Percentiles rank a stretch among this genome's conserved stretches.
phyloP scores from a whole-genome alignment of 352 stramenopile genomes.

The Pythium scleroteichum region DNA sequence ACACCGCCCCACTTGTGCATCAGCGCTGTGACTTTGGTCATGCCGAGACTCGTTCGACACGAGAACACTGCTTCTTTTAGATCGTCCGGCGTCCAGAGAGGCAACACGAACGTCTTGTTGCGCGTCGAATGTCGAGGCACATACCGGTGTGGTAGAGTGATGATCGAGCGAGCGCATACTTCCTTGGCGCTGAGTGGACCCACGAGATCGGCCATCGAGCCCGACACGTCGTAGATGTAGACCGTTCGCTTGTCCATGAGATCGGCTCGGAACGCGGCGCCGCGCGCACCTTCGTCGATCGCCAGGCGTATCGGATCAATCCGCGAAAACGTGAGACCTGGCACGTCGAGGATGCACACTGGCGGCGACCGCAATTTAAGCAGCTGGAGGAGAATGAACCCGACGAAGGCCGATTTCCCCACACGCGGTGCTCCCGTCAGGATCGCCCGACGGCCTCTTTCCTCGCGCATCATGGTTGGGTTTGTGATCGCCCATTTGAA shows the following conservation, averaged over 20 bases:
- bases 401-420: conserved; percentile 26
- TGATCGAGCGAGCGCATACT: conserved; percentile 12
- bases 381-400: conserved; percentile 14
- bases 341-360: conserved; percentile 21
- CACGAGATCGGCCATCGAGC: neutral
- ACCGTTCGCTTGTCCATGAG: conserved; percentile 5
- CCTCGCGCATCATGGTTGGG: neutral
- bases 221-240: conserved; percentile 23
- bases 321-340: conserved; percentile 20
- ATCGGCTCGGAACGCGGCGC: conserved; percentile 10
- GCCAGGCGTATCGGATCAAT: neutral
- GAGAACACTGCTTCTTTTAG: neutral
- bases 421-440: conserved; percentile 12
- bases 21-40: neutral
- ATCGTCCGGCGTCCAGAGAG: conserved; percentile 11
- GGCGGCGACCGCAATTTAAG: neutral
- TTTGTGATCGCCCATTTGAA: neutral
- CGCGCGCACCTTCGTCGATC: conserved; percentile 13
- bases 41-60: neutral
- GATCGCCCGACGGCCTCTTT: conserved; percentile 10
- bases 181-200: neutral
- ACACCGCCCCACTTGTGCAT: conserved; percentile 24
- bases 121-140: neutral
- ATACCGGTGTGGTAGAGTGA: conserved; percentile 2
- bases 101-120: conserved; percentile 22